A percentile compares a stretch with the other conserved stretches of the same genome.
Evolutionary conservation across 148 eudicot genomes (phyloP).

Genomic region (Vaccinium vitisidaea): DNA sequence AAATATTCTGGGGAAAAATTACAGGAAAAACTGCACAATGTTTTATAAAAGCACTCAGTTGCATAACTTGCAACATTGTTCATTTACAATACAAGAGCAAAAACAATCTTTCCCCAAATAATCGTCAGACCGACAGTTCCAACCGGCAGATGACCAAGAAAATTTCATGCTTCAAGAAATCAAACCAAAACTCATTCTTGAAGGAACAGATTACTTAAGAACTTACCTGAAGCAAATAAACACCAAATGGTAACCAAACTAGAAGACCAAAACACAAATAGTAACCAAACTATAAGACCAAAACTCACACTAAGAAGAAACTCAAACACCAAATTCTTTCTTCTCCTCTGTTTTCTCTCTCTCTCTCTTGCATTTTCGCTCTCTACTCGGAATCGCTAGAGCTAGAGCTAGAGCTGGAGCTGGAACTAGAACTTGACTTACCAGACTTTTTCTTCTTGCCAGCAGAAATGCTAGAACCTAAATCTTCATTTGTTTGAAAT

Average conservation of each 20-base stretch:
- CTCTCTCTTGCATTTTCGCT: constrained; percentile 9
- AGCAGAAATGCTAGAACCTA: constrained; percentile 7
- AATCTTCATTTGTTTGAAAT: constrained; percentile 16
- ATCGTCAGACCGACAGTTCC: background rate
- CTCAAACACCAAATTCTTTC: constrained; percentile 16
- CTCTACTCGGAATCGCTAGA: constrained; percentile 40
- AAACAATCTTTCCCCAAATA: constrained; percentile 16
- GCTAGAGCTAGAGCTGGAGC: constrained; percentile 37
- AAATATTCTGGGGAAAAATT: background rate
- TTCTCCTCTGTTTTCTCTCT: background rate
- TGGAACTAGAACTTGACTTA: constrained; percentile 24
- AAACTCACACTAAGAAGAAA: constrained; percentile 20
- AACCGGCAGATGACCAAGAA: constrained; percentile 9
- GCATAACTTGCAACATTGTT: background rate
- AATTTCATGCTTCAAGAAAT: constrained; percentile 32
- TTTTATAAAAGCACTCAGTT: background rate
- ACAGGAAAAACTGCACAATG: constrained; percentile 12
- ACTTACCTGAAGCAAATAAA: constrained; percentile 3
- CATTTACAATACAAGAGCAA: constrained; percentile 16
- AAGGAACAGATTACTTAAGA: constrained; percentile 16
- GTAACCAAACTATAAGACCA: constrained; percentile 16
- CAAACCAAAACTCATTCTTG: constrained; percentile 47
- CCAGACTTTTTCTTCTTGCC: constrained; percentile 25
- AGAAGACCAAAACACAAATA: constrained; percentile 15
- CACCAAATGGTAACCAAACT: constrained; percentile 14